Evolutionary conservation across 495 filamentous ascomycete species (phyloP).

Genomic region (Aspergillus haitiensis): DNA sequence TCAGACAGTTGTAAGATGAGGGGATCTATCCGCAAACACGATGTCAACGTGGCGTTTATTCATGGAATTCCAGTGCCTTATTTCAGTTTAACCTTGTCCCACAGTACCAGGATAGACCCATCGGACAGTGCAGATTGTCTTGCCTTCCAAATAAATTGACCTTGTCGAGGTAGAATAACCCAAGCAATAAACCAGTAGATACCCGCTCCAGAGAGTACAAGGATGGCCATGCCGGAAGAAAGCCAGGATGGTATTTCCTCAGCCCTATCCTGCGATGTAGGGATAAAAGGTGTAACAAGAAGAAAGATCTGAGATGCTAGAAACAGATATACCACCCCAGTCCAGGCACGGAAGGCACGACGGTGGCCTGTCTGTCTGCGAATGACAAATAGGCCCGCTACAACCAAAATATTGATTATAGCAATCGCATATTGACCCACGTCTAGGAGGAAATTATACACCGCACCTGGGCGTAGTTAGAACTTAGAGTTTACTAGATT

Average conservation of each 20-base stretch:
- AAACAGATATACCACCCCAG: slow-evolving; percentile 37
- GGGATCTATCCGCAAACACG: background rate
- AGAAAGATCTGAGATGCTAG: slow-evolving; percentile 38
- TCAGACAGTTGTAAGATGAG: no score
- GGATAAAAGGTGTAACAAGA: slow-evolving; percentile 42
- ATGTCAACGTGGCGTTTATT: background rate
- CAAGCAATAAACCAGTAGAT: slow-evolving; percentile 34
- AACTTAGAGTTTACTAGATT: background rate
- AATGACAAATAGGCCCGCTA: slow-evolving; percentile 60
- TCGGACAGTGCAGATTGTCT: slow-evolving; percentile 11
- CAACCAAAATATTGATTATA: slow-evolving; percentile 56
- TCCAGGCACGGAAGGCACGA: slow-evolving; percentile 64
- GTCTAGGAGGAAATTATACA: slow-evolving; percentile 68
- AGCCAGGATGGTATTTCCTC: slow-evolving; percentile 42
- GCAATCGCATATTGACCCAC: slow-evolving; percentile 66
- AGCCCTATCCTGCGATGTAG: slow-evolving; percentile 23
- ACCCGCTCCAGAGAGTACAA: slow-evolving; percentile 28
- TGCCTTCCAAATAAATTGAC: slow-evolving; percentile 10
- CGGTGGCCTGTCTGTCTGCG: slow-evolving; percentile 56
- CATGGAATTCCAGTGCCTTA: background rate
- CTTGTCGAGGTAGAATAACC: slow-evolving; percentile 6
- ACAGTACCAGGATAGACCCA: slow-evolving; percentile 3
- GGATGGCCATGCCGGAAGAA: slow-evolving; percentile 37
- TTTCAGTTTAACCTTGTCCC: slow-evolving; percentile 16
- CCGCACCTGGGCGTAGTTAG: slow-evolving; percentile 33